These are phyloP conservation scores for Amaranthus hypochondriacus DNA, from an alignment of 148 eudicot species.

Conservation along the genomic window DNA sequence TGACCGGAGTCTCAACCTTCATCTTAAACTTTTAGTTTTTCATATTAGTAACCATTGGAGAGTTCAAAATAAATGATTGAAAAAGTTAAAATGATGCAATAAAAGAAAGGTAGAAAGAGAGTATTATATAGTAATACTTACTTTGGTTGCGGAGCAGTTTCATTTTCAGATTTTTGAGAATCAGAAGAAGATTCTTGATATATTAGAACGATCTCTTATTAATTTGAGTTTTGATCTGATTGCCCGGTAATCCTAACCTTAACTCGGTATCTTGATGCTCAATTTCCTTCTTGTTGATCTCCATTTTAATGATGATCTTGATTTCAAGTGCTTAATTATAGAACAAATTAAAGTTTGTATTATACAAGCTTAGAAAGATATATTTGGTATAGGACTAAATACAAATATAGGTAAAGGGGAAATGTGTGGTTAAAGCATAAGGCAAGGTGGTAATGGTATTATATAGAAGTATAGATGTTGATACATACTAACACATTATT, in stretches of 20 bases:
- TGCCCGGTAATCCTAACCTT: conserved; percentile 33
- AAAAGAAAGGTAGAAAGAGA: too few species aligned
- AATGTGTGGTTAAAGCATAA: conserved; percentile 7
- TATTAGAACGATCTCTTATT: conserved; percentile 23
- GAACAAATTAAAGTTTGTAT: not conserved
- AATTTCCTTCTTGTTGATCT: conserved; percentile 27
- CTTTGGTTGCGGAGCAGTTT: conserved; percentile 28
- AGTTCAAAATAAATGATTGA: too few species aligned
- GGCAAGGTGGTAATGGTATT: not conserved
- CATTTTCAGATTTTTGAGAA: not conserved
- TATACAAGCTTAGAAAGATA: not conserved
- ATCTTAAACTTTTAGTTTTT: too few species aligned
- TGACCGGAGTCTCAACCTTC: too few species aligned
- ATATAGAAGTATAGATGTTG: conserved; percentile 13
- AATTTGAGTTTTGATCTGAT: conserved; percentile 4
- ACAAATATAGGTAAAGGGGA: not conserved
- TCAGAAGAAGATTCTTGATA: conserved; percentile 27
- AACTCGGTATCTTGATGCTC: conserved; percentile 35
- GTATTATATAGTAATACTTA: conserved; percentile 9
- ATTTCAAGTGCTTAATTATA: not conserved
- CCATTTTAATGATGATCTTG: conserved; percentile 18
- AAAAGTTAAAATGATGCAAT: too few species aligned
- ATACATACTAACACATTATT: not conserved
- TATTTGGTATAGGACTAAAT: too few species aligned
- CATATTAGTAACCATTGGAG: too few species aligned